These are phyloP conservation scores for Fusarium graminum DNA, from an alignment of 2,329 filamentous ascomycete species.

Conservation along the genomic window DNA sequence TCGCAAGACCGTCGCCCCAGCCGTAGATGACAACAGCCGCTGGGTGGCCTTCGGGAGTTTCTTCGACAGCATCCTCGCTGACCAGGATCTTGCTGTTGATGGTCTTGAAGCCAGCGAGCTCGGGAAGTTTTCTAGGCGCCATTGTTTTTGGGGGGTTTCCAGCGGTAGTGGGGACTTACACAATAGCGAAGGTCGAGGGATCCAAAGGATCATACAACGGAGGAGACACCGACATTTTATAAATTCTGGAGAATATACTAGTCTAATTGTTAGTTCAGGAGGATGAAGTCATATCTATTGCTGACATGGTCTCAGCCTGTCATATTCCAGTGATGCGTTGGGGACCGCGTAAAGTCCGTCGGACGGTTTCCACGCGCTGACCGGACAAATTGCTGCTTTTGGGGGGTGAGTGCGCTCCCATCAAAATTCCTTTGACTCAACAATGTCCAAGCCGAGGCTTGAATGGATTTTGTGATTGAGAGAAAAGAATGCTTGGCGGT, in stretches of 20 bases:
- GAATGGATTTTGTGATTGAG: fast-evolving
- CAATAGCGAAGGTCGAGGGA: neutral
- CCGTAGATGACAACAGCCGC: slow-evolving; percentile 66
- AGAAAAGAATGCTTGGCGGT: neutral
- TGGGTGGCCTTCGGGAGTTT: slow-evolving; percentile 52
- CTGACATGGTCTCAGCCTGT: slow-evolving; percentile 17
- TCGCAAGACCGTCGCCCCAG: slow-evolving; percentile 69
- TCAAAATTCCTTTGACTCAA: slow-evolving; percentile 19
- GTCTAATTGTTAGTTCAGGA: slow-evolving; percentile 1
- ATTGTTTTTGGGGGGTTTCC: slow-evolving; percentile 18
- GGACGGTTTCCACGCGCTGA: slow-evolving; percentile 6
- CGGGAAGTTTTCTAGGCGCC: slow-evolving; percentile 38
- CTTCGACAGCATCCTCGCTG: slow-evolving; percentile 51
- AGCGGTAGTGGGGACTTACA: neutral
- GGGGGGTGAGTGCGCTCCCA: slow-evolving; percentile 18
- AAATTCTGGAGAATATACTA: neutral
- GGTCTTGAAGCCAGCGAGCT: slow-evolving; percentile 58
- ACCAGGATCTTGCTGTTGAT: slow-evolving; percentile 63
- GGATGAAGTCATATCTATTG: slow-evolving; percentile 13
- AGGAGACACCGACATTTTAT: slow-evolving; percentile 8
- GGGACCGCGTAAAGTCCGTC: slow-evolving; percentile 25
- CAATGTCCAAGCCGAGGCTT: slow-evolving; percentile 18
- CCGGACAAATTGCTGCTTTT: slow-evolving; percentile 24
- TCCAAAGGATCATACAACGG: neutral
- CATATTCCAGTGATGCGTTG: slow-evolving; percentile 10